Base-by-base conservation (phyloP, 768 basidiomycete genomes). In the Leccinum subgranulosum region DNA sequence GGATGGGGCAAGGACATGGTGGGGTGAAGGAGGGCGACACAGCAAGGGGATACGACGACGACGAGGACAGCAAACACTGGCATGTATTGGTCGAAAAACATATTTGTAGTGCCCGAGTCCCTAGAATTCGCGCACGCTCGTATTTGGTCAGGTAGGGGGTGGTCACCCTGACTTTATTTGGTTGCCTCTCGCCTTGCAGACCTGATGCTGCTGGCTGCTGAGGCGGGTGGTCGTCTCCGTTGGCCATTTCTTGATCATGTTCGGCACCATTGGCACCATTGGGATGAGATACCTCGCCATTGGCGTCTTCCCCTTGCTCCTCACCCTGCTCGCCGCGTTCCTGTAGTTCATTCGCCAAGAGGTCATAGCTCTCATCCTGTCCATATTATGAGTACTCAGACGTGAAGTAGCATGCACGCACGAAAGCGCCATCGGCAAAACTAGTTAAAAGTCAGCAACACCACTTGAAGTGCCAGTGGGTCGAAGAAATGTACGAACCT, bases 61-160 rank as follows among this genome's bases (percentile, higher is more conserved):
- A 23, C 3, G 23, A 23, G 1, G 23, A 23, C 23, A 23, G 23
- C 23, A 23, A 23, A n/a, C 28, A 33, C 31, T 14, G 31, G 12
- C 31, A 27, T 17, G 7, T 2, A 49, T 15, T 21, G 8, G 41
- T 41, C 12, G 51, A 49, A 33, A 43, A 8, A 73, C 82, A 60
- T 61, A 95, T 98, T 69, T 99, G 97, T 64, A 99, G 73, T 21
- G 97, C 97, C 65, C 97, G 81, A 8, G 97, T 99, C 5, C 97
- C 97, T 66, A 99, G 72, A 76, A 99, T 93, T 71, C 97, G 84
- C 33, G 97, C 97, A 50, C 95, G 84, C 79, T 99, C 97, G 70
- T 99, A 99, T 77, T 99, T 99, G 60, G 97, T 99, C 70, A 99
- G 81, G 74, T 98, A 99, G 17, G 94, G 97, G 49, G 97, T 98